A percentile compares a stretch with the other conserved stretches of the same genome.
Conservation (phyloP, 495 filamentous ascomycete genomes). For the Talaromyces borbonicus region DNA sequence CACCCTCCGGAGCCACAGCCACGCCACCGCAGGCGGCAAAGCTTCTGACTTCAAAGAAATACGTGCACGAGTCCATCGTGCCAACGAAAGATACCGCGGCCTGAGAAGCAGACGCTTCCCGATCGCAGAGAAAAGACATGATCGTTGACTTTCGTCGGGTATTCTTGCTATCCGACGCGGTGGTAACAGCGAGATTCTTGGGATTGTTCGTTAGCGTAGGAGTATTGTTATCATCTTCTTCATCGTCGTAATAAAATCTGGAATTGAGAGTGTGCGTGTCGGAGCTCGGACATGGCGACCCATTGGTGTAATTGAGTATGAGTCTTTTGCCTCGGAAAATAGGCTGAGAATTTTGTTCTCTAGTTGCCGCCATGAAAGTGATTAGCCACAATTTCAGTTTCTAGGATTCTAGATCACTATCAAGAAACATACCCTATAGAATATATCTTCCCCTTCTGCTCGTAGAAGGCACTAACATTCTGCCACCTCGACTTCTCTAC, state of each 20-base stretch:
- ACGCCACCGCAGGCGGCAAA: constrained; percentile 71
- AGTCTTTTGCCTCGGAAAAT: constrained; percentile 82
- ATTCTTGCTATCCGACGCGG: constrained; percentile 15
- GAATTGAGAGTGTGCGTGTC: neutral
- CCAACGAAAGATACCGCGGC: constrained; percentile 72
- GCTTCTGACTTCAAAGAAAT: constrained; percentile 92
- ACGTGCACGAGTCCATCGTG: constrained; percentile 82
- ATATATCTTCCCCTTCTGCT: constrained; percentile 59
- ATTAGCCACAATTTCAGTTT: neutral
- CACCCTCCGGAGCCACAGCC: constrained; percentile 47
- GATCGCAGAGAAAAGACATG: constrained; percentile 90
- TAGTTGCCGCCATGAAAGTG: constrained; percentile 19
- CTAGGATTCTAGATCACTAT: neutral
- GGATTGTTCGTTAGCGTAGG: constrained; percentile 23
- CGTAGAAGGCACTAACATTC: constrained; percentile 91
- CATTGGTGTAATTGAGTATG: constrained; percentile 82
- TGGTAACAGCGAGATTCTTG: constrained; percentile 17
- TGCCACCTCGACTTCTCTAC: constrained; percentile 53
- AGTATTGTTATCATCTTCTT: constrained; percentile 23
- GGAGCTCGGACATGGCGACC: constrained; percentile 57
- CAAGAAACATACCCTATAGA: constrained; percentile 63
- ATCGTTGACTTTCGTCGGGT: constrained; percentile 70
- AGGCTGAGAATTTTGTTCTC: constrained; percentile 57
- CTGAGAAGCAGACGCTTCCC: constrained; percentile 49
- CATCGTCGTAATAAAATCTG: constrained; percentile 17